Percentiles rank a stretch among this genome's conserved stretches.
Conservation (phyloP, 306 rosid species). For the Ammopiptanthus mongolicus region DNA sequence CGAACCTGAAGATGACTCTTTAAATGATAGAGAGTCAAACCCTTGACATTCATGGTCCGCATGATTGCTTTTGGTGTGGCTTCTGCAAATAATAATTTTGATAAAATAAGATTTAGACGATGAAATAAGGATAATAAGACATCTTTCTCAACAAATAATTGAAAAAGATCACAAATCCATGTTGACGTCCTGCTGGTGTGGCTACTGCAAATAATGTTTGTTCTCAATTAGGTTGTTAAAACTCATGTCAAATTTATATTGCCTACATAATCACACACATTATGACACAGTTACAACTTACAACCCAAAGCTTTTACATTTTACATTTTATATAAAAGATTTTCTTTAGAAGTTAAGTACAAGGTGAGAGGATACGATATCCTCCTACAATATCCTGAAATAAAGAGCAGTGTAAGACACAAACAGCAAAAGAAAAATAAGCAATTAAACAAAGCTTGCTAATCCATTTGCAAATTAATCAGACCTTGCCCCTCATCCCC, state of each 20-base stretch:
- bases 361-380: not conserved
- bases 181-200: too few relatives aligned
- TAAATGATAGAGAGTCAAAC: conserved; percentile 89
- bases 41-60: conserved; percentile 99
- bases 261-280: not conserved
- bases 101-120: not conserved
- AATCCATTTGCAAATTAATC: too few relatives aligned
- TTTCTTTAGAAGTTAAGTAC: not conserved
- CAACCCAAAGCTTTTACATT: not conserved
- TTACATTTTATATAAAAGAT: not conserved
- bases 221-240: not conserved
- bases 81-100: conserved; percentile 52
- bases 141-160: not conserved
- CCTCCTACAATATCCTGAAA: not conserved
- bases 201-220: too few relatives aligned
- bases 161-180: too few relatives aligned
- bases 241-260: not conserved
- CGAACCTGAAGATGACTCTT: conserved; percentile 96
- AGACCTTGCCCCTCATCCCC: too few relatives aligned
- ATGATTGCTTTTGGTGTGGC: conserved; percentile 97
- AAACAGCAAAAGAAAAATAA: too few relatives aligned
- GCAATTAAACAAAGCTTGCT: too few relatives aligned
- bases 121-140: not conserved
- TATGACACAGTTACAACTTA: not conserved
- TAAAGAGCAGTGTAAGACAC: not conserved